Evolutionary conservation across 306 rosid species (phyloP).

Genomic region (Begonia peltatifolia): DNA sequence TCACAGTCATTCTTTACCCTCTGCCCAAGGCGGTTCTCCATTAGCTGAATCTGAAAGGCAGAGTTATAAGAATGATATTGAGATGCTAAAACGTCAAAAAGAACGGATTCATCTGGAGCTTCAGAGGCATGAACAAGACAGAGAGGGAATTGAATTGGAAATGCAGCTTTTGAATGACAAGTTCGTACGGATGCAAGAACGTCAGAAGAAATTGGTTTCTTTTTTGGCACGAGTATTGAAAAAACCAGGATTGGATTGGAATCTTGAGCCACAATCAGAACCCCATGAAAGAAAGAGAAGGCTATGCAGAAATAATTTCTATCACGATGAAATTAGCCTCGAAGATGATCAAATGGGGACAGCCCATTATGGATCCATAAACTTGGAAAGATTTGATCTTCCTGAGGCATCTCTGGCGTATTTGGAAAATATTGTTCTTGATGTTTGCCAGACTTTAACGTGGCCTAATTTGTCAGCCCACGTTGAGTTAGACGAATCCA

Average conservation of each 20-base stretch:
- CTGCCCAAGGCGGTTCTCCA: slow-evolving; percentile 28
- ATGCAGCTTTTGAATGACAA: slow-evolving; percentile 24
- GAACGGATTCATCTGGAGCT: slow-evolving; percentile 36
- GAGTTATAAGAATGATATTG: slow-evolving; percentile 38
- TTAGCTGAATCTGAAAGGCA: slow-evolving; percentile 40
- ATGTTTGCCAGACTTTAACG: slow-evolving; percentile 16
- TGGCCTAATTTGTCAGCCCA: slow-evolving; percentile 6
- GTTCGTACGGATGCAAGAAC: slow-evolving; percentile 31
- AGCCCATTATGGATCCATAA: slow-evolving; percentile 14
- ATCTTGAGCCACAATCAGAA: slow-evolving; percentile 31
- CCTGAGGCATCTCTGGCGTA: slow-evolving; percentile 43
- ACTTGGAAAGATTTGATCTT: slow-evolving; percentile 31
- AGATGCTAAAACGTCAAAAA: slow-evolving; percentile 38
- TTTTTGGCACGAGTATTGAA: slow-evolving; percentile 35
- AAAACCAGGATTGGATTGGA: slow-evolving; percentile 34
- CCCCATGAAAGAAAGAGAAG: slow-evolving; percentile 46
- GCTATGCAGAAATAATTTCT: slow-evolving; percentile 23
- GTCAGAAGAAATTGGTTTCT: slow-evolving; percentile 38
- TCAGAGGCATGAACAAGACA: slow-evolving; percentile 35
- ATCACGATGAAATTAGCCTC: slow-evolving; percentile 18
- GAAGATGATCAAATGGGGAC: slow-evolving; percentile 31
- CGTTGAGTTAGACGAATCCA: slow-evolving; percentile 37
- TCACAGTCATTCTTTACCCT: slow-evolving; percentile 69
- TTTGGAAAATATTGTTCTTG: slow-evolving; percentile 47
- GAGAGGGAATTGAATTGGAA: slow-evolving; percentile 22